phyloP scores from a whole-genome alignment of 2,329 filamentous ascomycete genomes.

The Stachybotrys elegans region DNA sequence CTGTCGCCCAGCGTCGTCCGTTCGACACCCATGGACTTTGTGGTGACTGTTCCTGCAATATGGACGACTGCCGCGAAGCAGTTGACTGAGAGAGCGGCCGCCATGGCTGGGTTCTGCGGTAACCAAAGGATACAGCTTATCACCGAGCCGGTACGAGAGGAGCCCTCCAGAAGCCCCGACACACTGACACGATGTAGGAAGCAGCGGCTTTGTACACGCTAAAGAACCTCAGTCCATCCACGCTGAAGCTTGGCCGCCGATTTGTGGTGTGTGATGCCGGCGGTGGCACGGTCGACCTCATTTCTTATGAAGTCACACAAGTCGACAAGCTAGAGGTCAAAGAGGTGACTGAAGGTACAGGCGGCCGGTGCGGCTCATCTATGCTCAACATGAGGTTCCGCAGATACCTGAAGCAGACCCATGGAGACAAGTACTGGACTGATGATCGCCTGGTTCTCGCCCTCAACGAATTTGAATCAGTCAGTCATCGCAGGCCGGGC shows the following conservation, averaged over 20 bases:
- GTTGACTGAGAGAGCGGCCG: conserved; percentile 36
- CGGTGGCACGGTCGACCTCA: conserved; percentile 49
- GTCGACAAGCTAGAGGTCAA: conserved; percentile 38
- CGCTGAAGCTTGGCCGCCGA: conserved; percentile 37
- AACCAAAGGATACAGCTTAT: conserved; percentile 39
- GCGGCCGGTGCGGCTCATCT: conserved; percentile 44
- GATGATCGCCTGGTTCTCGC: conserved; percentile 35
- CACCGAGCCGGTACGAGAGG: conserved; percentile 39
- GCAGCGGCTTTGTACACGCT: conserved; percentile 47
- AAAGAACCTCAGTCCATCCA: conserved; percentile 34
- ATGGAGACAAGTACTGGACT: conserved; percentile 37
- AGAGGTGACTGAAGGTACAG: conserved; percentile 44
- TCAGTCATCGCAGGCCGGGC: conserved; percentile 35
- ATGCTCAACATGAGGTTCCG: conserved; percentile 44
- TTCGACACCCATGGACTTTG: conserved; percentile 44
- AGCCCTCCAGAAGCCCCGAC: too few relatives aligned
- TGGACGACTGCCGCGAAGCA: conserved; percentile 52
- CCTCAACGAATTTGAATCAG: conserved; percentile 36
- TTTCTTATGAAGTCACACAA: conserved; percentile 43
- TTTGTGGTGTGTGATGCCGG: conserved; percentile 51
- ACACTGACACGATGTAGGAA: too few relatives aligned
- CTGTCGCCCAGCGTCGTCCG: conserved; percentile 36
- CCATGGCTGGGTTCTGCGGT: conserved; percentile 33
- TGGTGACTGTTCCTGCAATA: conserved; percentile 54
- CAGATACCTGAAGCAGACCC: conserved; percentile 35